A percentile compares a stretch with the other conserved stretches of the same genome.
phyloP scores from a whole-genome alignment of 805 yeast genomes.

The Kluyveromyces lactis region DNA sequence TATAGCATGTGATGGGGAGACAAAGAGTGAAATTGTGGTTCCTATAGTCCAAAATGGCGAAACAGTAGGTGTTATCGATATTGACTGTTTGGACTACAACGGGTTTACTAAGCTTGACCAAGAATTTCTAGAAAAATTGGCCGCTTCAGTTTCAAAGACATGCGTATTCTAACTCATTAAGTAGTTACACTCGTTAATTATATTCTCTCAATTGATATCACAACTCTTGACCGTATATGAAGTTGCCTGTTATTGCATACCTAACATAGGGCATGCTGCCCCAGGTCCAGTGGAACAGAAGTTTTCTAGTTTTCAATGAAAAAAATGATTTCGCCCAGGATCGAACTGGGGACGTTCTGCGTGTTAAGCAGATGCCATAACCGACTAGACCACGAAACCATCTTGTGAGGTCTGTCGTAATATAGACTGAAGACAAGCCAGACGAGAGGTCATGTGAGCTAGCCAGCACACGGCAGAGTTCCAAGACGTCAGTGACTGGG shows the following conservation, averaged over 20 bases:
- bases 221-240: no score
- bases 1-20: slow-evolving; percentile 95
- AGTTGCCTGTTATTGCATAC: no score
- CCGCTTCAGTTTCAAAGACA: slow-evolving; percentile 39
- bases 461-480: no score
- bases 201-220: no score
- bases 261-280: no score
- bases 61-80: slow-evolving; percentile 72
- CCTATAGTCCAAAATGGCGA: slow-evolving; percentile 50
- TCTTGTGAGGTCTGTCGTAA: no score
- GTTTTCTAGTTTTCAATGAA: no score
- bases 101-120: slow-evolving; percentile 67
- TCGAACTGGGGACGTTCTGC: slow-evolving; percentile 99
- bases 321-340: slow-evolving; percentile 97
- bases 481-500: no score
- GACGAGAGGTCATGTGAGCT: no score
- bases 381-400: slow-evolving; percentile 99
- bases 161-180: slow-evolving; percentile 38
- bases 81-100: slow-evolving; percentile 58
- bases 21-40: slow-evolving; percentile 87
- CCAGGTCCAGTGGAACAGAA: no score
- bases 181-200: no score
- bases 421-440: no score
- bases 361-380: slow-evolving; percentile 99
- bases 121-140: slow-evolving; percentile 51